Conservation (phyloP, 2,329 filamentous ascomycete species). For the Colletotrichum sp. region DNA sequence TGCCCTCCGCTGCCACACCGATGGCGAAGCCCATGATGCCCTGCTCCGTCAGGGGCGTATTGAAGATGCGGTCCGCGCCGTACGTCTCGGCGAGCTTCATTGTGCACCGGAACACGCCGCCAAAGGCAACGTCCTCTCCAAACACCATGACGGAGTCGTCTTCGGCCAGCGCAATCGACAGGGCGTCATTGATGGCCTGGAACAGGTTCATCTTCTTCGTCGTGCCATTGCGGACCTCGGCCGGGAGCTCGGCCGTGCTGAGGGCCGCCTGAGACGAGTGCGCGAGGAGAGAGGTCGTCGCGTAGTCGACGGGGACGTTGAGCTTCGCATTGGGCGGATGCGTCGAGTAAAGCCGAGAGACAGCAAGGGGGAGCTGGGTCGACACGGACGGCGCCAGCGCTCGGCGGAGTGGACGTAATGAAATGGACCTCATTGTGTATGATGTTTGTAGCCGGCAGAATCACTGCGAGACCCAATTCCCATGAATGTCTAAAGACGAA, state of each 20-base stretch:
- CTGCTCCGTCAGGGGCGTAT: constrained; percentile 93
- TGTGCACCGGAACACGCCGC: constrained; percentile 93
- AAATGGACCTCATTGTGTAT: constrained; percentile 13
- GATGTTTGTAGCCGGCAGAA: neutral
- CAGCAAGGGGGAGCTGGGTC: constrained; percentile 1
- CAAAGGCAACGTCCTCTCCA: constrained; percentile 96
- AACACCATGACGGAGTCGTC: constrained; percentile 91
- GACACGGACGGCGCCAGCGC: constrained; percentile 16
- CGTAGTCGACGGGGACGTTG: constrained; percentile 89
- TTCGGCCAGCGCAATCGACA: constrained; percentile 79
- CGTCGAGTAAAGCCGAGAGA: constrained; percentile 53
- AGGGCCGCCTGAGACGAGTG: constrained; percentile 79
- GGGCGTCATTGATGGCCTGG: constrained; percentile 89
- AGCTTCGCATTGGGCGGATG: constrained; percentile 68
- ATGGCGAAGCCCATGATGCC: constrained; percentile 95
- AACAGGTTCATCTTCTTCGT: constrained; percentile 93
- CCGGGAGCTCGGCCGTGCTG: constrained; percentile 72
- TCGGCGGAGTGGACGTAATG: constrained; percentile 14
- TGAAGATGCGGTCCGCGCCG: constrained; percentile 90
- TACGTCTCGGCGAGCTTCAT: constrained; percentile 90
- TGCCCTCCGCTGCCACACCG: constrained; percentile 86
- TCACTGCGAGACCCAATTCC: neutral
- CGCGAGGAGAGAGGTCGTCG: constrained; percentile 78
- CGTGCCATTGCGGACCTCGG: constrained; percentile 67
- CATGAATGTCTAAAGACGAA: neutral